Evolutionary conservation across 805 yeast genomes (phyloP), one percentile per base, ranked within the genome.

Genomic region (Lipomyces orientalis): DNA sequence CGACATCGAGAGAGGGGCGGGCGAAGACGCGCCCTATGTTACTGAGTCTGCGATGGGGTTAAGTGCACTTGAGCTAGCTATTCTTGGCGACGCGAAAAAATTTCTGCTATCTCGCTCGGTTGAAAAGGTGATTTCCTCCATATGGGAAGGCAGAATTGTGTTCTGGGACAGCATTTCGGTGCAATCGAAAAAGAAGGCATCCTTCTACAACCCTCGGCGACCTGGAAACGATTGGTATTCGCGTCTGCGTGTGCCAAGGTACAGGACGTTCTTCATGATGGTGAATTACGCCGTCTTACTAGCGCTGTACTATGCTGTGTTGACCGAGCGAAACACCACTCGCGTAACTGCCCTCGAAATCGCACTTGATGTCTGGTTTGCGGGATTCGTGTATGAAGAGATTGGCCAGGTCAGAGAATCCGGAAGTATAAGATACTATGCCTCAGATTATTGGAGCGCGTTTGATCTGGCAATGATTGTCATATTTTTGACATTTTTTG

Each of bases 351-450:
- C 57, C 12, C 65, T 75, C 16, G 79, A 77, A 60, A 59, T 74
- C n/a, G 29, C 73, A 0, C 85, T 93, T 5, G 97, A 93, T 78
- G 80, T 90, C 8, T 93, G 97, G 97, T 93, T 97, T 0, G 88
- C 90, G 1, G 97, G 97, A 0, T 87, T 93, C 54, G 90, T 92
- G 6, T 90, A 91, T 79, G 97, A 97, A 0, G 97, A 93, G 74
- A 77, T 93, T 67, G 89, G 91, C 91, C 82, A 76, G 69, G 69
- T 74, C 22, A 71, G 73, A 3, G 78, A 76, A 51, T 73, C 79
- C 1, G 76, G 76, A 9, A 67, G 73, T 22, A 58, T 77, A 5
- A 69, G 69, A 46, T 72, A 70, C 16, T 76, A 76, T 54, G 70
- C 70, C 2, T 62, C 73, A 7, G 78, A 76, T 58, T 76, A 68